These are phyloP conservation scores for Hypomyces rosellus DNA, from an alignment of 2,329 filamentous ascomycete genomes.

Conservation along the genomic window DNA sequence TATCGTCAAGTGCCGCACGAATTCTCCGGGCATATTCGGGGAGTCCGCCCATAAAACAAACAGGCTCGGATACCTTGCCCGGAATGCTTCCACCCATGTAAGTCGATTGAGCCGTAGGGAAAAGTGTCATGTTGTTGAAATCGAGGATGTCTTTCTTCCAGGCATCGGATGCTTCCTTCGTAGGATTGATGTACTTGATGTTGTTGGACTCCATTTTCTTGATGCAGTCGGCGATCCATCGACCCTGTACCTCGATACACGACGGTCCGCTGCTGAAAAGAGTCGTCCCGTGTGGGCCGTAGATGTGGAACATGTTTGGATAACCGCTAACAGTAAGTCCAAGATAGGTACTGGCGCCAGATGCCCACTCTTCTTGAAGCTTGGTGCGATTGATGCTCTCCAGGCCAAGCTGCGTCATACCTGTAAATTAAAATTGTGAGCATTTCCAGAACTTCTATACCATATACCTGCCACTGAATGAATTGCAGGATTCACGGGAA, in stretches of 20 bases:
- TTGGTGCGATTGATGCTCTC: slow-evolving; percentile 31
- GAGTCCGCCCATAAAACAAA: slow-evolving; percentile 41
- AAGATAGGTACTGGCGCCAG: slow-evolving; percentile 37
- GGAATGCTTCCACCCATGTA: slow-evolving; percentile 53
- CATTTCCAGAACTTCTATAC: no score
- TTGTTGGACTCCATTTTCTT: slow-evolving; percentile 38
- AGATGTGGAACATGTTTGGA: slow-evolving; percentile 48
- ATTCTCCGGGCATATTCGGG: slow-evolving; percentile 28
- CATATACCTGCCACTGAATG: no score
- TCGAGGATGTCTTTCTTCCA: slow-evolving; percentile 47
- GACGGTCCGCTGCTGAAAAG: slow-evolving; percentile 51
- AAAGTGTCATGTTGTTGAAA: slow-evolving; percentile 38
- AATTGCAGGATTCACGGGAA: no score
- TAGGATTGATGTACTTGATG: slow-evolving; percentile 46
- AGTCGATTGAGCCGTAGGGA: slow-evolving; percentile 43
- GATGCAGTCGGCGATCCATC: slow-evolving; percentile 49
- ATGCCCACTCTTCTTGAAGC: slow-evolving; percentile 37
- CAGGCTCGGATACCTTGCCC: slow-evolving; percentile 45
- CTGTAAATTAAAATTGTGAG: slow-evolving; percentile 11
- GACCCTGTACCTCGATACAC: slow-evolving; percentile 48
- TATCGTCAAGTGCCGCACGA: slow-evolving; percentile 26
- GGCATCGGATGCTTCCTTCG: slow-evolving; percentile 34
- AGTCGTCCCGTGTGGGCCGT: slow-evolving; percentile 52
- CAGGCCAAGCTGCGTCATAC: slow-evolving; percentile 40
- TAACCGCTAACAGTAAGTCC: slow-evolving; percentile 38